phyloP scores from a whole-genome alignment of 257 asterid genomes.

The Ophiorrhiza pumila region DNA sequence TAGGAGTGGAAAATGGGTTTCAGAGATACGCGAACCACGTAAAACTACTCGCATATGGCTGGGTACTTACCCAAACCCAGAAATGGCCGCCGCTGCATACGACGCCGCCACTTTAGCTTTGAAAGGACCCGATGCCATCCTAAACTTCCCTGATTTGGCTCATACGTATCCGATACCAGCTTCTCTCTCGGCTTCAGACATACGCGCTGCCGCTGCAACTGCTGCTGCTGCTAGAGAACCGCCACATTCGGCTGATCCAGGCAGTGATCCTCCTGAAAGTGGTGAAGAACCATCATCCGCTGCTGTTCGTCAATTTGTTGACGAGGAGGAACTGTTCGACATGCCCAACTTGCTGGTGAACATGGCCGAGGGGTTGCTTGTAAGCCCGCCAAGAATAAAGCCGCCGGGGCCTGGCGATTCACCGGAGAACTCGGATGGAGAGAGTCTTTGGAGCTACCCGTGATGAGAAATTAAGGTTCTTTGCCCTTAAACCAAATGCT shows the following conservation, averaged over 20 bases:
- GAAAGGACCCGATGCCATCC: conserved; percentile 36
- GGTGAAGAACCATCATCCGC: background rate
- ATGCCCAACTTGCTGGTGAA: conserved; percentile 53
- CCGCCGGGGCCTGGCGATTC: conserved; percentile 18
- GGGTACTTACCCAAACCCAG: conserved; percentile 50
- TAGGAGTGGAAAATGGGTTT: conserved; percentile 62
- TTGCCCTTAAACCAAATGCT: background rate
- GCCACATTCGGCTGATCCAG: background rate
- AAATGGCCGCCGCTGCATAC: conserved; percentile 68
- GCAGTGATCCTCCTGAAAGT: conserved; percentile 1
- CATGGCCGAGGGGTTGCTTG: conserved; percentile 65
- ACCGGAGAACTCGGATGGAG: conserved; percentile 28
- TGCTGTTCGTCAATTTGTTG: conserved; percentile 31
- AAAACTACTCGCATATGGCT: conserved; percentile 60
- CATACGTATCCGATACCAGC: conserved; percentile 31
- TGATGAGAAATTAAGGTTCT: conserved; percentile 6
- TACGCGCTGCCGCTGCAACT: conserved; percentile 9
- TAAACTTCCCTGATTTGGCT: conserved; percentile 41
- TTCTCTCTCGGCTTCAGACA: conserved; percentile 31
- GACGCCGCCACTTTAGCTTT: conserved; percentile 59
- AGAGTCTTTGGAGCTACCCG: conserved; percentile 40
- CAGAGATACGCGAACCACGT: conserved; percentile 63
- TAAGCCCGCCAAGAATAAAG: conserved; percentile 51
- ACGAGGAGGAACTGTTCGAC: conserved; percentile 51
- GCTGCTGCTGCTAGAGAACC: conserved; percentile 16